Base-by-base conservation (phyloP, 176 grass and related monocot genomes). In the Oryza brachyantha region DNA sequence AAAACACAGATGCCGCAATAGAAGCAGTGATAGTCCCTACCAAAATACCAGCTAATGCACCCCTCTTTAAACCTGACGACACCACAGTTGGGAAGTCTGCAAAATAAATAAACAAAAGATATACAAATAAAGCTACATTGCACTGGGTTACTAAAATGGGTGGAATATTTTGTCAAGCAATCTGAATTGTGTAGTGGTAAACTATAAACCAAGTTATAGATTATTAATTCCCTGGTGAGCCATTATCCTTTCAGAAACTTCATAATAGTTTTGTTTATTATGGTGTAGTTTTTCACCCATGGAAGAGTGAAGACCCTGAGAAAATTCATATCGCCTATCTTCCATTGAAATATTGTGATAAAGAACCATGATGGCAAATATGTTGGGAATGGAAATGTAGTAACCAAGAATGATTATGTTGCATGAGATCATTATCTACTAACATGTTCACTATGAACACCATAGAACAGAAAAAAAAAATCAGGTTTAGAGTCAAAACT, bases 11-110 rank as follows among this genome's bases (percentile, higher is more conserved):
- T 28, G 85, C 4, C 83, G 70, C 79, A 81, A 83, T 62, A 61
- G 88, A 90, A 90, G 65, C 83, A 80, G 46, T 25, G 64, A 85
- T 70, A 55, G 81, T 32, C 25, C 88, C 90, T 64, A 34, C 75
- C 68, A 92, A 72, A 78, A 94, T 93, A 9, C 87, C 88, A 32
- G 72, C 92, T 68, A 98, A 78, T 74, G 83, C 78, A 24, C 92
- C 42, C 66, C 31, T 91, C 66, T 74, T 98, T 82, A 98, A 84
- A 81, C 83, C 81, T 75, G 87, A 79, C 41, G 83, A 58, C 13
- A 21, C 59, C 59, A 29, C 38, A 14, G n/a, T 78, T 71, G 83
- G 48, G 50, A 85, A 34, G 11, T 85, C 85, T 94, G 85, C 42
- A 79, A 83, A 73, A 65, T 48, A 78, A 3, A 25, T 66, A 70